Evolutionary conservation across 2,329 filamentous ascomycete genomes (phyloP), one percentile per base, ranked within the genome.

Genomic region (Fusarium acutatum): DNA sequence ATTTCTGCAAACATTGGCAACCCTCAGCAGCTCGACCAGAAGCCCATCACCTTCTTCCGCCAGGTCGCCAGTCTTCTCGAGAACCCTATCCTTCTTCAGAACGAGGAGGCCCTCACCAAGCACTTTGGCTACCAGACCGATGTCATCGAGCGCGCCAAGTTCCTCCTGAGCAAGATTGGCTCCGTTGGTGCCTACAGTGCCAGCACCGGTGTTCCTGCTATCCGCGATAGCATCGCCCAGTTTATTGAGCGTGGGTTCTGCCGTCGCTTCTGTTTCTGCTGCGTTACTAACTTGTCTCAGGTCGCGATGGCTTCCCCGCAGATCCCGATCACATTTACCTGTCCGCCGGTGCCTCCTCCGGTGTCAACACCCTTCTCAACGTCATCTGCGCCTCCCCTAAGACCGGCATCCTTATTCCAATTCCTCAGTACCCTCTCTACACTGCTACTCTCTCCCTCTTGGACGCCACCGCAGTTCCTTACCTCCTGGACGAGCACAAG

Each of bases 1-100:
- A 96, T 99, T 85, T 95, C 94, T 72, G 96, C 96, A 84, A 99
- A 99, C 86, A 99, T 99, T 80, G 96, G 96, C 81, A 99, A 99
- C 87, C 96, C 96, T 8, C 96, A 99, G 85, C 96, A 99, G 85
- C 91, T 99, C 72, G 96, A 98, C 85, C 96, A 99, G 88, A 97
- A 98, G 88, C 96, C 96, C 79, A 96, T 99, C 79, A 99, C 96
- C 77, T 99, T 98, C 88, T 98, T 99, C 90, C 92, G 96, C 77
- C 96, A 99, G 86, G 96, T 99, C 34, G 89, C 96, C 79, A 97
- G 94, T 84, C 83, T 99, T 71, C 84, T 98, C 67, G 96, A 99
- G 87, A 95, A 98, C 86, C 96, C 96, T 2, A 82, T 87, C 64
- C 87, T 99, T 38, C 88, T 99, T 68, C 89, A 97, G 80, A 92